Evolutionary conservation across 2,329 filamentous ascomycete genomes (phyloP), one percentile per base, ranked within the genome.

Genomic region (Exophiala phaeomuriformis): DNA sequence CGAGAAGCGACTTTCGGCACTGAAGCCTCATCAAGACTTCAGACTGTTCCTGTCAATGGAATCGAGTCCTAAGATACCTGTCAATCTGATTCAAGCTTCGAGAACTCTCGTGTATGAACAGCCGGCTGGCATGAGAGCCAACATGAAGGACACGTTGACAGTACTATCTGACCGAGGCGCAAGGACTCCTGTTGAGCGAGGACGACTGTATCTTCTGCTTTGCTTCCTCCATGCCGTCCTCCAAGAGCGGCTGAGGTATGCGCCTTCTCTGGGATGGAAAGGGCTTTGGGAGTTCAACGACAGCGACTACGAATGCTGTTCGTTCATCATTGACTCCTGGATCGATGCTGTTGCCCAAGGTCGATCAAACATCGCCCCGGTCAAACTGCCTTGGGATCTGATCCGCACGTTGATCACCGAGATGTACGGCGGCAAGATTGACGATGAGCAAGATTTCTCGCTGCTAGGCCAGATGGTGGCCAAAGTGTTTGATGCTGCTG

Each of bases 281-380:
- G 89, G 90, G 50, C 95, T 96, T 78, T 98, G 94, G 93, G 94
- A 98, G 72, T 98, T 98, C 71, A 98, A 98, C 68, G 94, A 98
- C 71, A 95, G 90, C 64, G 93, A 98, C 87, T 97, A 97, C 71
- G 91, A 98, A 78, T 98, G 93, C 73, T 95, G 88, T 43, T 88
- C 89, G 51, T 93, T 88, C 70, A 94, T 98, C 61, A 89, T 97
- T 63, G 93, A 98, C 67, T 88, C 86, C 32, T 98, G 93, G 93
- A 79, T 96, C 59, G 89, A 96, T 63, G 77, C 77, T 3, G 83
- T 88, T 32, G 87, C 91, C 2, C 83, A 86, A 63, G 89, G 86
- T 61, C 85, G 93, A 55, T 91, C 89, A 56, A 98, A 98, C 69
- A 84, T 98, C 63, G 89, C 90, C 1, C 93, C 93, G 3, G 82